phyloP scores from a whole-genome alignment of 2,329 filamentous ascomycete species.

The Alternaria metachromatica region DNA sequence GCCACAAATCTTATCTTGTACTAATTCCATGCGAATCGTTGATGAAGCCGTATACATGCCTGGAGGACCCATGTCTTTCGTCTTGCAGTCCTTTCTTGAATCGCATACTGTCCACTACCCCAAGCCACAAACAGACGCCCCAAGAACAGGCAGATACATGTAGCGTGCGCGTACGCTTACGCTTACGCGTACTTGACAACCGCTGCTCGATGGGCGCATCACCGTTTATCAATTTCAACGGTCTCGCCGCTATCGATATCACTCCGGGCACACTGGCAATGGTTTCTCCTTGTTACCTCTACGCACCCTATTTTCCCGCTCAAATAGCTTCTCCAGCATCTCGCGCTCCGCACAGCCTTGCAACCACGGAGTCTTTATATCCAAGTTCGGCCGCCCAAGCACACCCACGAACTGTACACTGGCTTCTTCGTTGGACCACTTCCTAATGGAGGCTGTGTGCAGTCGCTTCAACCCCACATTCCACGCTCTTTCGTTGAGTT shows the following conservation, averaged over 20 bases:
- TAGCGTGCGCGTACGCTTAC: not conserved
- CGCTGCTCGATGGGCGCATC: not conserved
- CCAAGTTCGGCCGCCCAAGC: not conserved
- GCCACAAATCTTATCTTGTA: not conserved
- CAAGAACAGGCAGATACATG: not conserved
- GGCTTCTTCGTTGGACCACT: not conserved
- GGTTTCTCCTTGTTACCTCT: not conserved
- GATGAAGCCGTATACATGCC: not conserved
- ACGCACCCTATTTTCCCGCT: not conserved
- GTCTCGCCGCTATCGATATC: not conserved
- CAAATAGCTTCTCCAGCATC: not conserved
- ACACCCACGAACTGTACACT: not conserved
- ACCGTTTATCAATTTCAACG: not conserved
- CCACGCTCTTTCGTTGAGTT: not conserved
- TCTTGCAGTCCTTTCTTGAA: not conserved
- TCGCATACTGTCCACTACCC: not conserved
- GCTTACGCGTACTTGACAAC: not conserved
- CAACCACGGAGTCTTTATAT: not conserved
- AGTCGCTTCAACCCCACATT: conserved; percentile 2
- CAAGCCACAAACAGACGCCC: not conserved
- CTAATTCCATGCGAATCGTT: not conserved
- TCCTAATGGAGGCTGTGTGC: conserved; percentile 1
- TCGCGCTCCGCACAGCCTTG: not conserved
- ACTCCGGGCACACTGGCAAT: not conserved
- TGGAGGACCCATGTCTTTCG: not conserved